phyloP scores from a whole-genome alignment of 2,329 filamentous ascomycete genomes.

The Chaetomium globosum region DNA sequence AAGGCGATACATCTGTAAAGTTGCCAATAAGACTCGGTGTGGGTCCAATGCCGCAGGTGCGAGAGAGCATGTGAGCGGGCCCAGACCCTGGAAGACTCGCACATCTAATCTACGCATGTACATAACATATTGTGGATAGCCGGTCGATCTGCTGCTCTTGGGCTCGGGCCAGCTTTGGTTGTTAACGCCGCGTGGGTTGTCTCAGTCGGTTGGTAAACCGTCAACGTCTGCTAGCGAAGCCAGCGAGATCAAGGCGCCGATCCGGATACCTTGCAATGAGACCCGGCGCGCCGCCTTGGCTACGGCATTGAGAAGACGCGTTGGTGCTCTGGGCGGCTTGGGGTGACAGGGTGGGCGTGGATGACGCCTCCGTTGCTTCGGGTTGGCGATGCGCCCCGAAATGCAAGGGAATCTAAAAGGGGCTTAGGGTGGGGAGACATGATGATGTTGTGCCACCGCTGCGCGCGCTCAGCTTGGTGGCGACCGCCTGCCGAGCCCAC shows the following conservation, averaged over 20 bases:
- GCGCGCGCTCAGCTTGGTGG: background rate
- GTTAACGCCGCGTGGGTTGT: background rate
- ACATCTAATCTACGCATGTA: background rate
- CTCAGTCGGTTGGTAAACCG: background rate
- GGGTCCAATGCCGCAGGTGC: slow-evolving; percentile 13
- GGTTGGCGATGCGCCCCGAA: background rate
- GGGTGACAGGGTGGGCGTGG: background rate
- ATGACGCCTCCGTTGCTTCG: slow-evolving; percentile 6
- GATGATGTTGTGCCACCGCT: background rate
- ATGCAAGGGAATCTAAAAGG: slow-evolving; percentile 16
- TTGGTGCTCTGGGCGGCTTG: background rate
- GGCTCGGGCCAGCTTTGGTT: background rate
- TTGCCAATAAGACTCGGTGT: slow-evolving; percentile 9
- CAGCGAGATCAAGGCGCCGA: background rate
- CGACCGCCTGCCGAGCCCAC: slow-evolving; percentile 3
- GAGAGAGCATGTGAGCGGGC: slow-evolving; percentile 12
- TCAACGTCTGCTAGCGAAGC: slow-evolving; percentile 8
- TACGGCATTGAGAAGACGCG: slow-evolving; percentile 6
- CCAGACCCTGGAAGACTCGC: slow-evolving; percentile 7
- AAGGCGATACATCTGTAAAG: background rate
- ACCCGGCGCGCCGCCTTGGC: slow-evolving; percentile 3
- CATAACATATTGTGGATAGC: background rate
- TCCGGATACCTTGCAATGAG: background rate
- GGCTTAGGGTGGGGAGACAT: slow-evolving; percentile 9
- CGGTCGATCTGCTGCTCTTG: background rate